Evolutionary conservation across 805 yeast species (phyloP).

Genomic region (Jamesozyma jinghongensis): DNA sequence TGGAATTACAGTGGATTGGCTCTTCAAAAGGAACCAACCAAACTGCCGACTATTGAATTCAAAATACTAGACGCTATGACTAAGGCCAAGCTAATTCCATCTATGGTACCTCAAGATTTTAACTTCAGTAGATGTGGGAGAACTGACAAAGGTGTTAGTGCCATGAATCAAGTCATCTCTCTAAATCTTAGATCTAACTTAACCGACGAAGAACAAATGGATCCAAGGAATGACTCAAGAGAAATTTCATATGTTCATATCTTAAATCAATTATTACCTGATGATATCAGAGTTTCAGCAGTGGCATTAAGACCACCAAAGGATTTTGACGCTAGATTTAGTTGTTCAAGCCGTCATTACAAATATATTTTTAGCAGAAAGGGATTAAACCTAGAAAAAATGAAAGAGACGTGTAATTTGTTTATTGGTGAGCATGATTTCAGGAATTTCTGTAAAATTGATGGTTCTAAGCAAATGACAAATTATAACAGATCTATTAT

Average conservation of each 20-base stretch:
- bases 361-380: conserved; percentile 61
- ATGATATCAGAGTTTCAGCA: conserved; percentile 74
- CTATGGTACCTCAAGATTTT: conserved; percentile 51
- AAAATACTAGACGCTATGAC: conserved; percentile 62
- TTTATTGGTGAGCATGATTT: conserved; percentile 76
- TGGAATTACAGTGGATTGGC: conserved; percentile 94
- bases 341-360: conserved; percentile 80
- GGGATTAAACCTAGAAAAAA: conserved; percentile 50
- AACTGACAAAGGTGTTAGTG: conserved; percentile 95
- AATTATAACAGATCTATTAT: conserved; percentile 62
- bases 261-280: conserved; percentile 68
- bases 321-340: conserved; percentile 85
- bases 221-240: conserved; percentile 45
- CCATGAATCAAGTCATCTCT: conserved; percentile 89
- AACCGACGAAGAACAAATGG: conserved; percentile 49
- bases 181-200: conserved; percentile 64
- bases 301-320: conserved; percentile 75
- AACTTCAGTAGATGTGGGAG: conserved; percentile 87
- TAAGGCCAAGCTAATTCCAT: conserved; percentile 55
- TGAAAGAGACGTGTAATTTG: conserved; percentile 57
- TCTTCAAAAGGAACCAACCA: conserved; percentile 63
- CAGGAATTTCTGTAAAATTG: conserved; percentile 88
- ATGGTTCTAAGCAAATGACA: conserved; percentile 85
- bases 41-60: conserved; percentile 80
- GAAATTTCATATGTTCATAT: conserved; percentile 74